Evolutionary conservation across 75 land plant species (phyloP).

Genomic region (Pinus tabuliformis): DNA sequence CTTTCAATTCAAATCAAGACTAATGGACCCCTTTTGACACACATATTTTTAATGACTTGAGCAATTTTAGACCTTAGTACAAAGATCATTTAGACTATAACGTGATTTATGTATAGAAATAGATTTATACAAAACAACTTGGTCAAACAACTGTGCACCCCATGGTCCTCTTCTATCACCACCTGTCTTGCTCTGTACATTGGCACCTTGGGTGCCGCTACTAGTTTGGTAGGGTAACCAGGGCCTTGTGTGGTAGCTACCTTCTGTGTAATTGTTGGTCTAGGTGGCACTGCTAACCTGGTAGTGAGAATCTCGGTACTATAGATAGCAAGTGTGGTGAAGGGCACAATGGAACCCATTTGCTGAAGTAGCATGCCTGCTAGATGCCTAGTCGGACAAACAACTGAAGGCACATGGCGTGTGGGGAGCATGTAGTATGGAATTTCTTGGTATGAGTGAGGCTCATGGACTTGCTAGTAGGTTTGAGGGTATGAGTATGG

Average conservation of each 20-base stretch:
- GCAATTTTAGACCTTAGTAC: no score
- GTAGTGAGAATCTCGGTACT: not conserved
- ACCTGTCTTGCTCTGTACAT: not conserved
- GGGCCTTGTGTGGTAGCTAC: not conserved
- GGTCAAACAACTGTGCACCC: no score
- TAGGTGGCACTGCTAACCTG: not conserved
- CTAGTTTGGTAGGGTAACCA: not conserved
- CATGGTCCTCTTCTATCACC: not conserved
- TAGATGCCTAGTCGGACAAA: not conserved
- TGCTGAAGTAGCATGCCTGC: constrained; percentile 1
- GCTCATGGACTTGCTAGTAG: not conserved
- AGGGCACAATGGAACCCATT: not conserved
- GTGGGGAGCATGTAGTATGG: not conserved
- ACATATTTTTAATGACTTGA: no score
- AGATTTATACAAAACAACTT: no score
- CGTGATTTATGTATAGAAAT: no score
- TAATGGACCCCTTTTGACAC: no score
- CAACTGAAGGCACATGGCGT: not conserved
- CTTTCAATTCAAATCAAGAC: no score
- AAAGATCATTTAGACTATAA: no score
- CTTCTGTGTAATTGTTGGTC: not conserved
- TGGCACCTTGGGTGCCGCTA: not conserved
- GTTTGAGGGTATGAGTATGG: not conserved
- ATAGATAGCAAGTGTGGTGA: not conserved
- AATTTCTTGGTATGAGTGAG: not conserved